Conservation (phyloP, 73 alveolate genomes). For the Paramecium sonneborni region DNA sequence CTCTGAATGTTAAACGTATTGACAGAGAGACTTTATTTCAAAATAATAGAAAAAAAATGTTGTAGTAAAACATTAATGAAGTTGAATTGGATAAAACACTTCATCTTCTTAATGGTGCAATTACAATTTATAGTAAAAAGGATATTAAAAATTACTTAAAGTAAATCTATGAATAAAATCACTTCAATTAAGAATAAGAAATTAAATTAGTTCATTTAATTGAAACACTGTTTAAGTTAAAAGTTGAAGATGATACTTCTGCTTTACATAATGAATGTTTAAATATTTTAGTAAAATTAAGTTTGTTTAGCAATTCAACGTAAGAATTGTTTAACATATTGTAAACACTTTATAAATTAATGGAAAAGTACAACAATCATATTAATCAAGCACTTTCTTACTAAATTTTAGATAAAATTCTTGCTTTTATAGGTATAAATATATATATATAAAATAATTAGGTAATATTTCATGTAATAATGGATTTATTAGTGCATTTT, state of each 20-base stretch:
- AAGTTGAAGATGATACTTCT: constrained; percentile 19
- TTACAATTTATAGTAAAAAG: neutral
- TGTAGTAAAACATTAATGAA: neutral
- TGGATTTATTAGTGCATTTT: neutral
- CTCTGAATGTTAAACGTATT: neutral
- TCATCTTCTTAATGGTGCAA: neutral
- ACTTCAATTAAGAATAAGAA: neutral
- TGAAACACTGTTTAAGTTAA: neutral
- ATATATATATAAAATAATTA: neutral
- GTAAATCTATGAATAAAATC: neutral
- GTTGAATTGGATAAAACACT: neutral
- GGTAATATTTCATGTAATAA: constrained; percentile 6
- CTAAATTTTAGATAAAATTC: constrained; percentile 5
- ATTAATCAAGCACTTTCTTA: constrained; percentile 10
- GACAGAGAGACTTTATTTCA: neutral
- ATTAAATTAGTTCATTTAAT: neutral
- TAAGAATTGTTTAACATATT: neutral
- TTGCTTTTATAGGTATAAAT: neutral
- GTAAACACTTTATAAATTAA: neutral
- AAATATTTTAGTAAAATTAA: neutral
- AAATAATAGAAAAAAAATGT: neutral
- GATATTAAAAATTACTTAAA: neutral
- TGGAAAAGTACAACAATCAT: constrained; percentile 5
- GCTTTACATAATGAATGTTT: neutral
- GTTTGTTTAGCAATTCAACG: neutral